Evolutionary conservation across 2,329 filamentous ascomycete species (phyloP).

Genomic region (Monosporascus sp.): DNA sequence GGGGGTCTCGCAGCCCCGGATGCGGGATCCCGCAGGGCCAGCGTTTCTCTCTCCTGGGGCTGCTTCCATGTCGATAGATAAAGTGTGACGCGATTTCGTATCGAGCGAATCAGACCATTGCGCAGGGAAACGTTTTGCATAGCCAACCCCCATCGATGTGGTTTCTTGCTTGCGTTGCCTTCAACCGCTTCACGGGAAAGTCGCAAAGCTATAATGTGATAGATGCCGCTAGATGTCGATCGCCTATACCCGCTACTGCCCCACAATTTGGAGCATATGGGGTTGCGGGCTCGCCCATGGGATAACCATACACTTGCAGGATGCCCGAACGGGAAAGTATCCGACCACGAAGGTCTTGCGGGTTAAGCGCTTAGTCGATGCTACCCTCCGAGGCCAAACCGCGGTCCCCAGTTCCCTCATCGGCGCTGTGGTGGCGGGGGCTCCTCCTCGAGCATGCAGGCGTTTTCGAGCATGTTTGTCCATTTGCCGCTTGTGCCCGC

Average conservation of each 20-base stretch:
- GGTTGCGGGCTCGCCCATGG: too few species aligned
- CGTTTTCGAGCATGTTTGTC: conserved; percentile 96
- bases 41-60: background rate
- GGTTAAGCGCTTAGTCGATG: background rate
- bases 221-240: too few species aligned
- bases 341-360: background rate
- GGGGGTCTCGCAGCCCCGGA: conserved; percentile 2
- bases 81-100: too few species aligned
- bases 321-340: background rate
- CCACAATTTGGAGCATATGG: too few species aligned
- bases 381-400: background rate
- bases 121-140: too few species aligned
- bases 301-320: background rate
- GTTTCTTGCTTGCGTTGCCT: too few species aligned
- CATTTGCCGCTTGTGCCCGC: conserved; percentile 95
- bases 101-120: too few species aligned
- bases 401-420: conserved; percentile 14
- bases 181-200: too few species aligned
- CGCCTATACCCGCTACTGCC: too few species aligned
- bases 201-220: too few species aligned
- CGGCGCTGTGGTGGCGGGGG: conserved; percentile 43
- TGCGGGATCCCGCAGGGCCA: background rate
- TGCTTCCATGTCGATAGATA: background rate
- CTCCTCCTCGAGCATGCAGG: conserved; percentile 90
- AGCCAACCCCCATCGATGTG: too few species aligned